Base-by-base conservation (phyloP, 371 early-diverging fungal species). In the Apophysomyces variabilis region DNA sequence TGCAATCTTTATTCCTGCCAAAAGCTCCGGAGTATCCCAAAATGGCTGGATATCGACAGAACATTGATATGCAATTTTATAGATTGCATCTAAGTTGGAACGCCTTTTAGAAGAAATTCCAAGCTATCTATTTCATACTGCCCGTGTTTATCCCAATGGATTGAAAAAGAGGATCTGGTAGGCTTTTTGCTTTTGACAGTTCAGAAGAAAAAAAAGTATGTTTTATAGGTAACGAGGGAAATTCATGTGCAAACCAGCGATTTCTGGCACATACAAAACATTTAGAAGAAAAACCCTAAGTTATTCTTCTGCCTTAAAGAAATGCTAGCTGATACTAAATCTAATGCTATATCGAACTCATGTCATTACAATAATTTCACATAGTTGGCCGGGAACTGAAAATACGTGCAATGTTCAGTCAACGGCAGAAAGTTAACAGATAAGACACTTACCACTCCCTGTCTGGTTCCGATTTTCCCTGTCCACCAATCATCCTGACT, bases 401-500 rank as follows among this genome's bases (percentile, higher is more conserved):
- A 60, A 60, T 32, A 38, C 32, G 16, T 36, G 50, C n/a, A 18
- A 38, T 21, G 43, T 38, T 41, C 13, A 41, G 41, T 8, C 18
- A 35, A 32, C 38, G 21, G 18, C 16, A 43, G 2, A 1, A 16
- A 0, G 4, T 60, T 32, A 18, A 57, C 3, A 38, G 4, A 26
- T 7, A 32, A 32, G 39, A 43, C 14, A 80, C 79, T 82, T 82
- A 86, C 86, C 11, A 76, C 69, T 36, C 95, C 95, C 64, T 82
- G 82, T 62, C 74, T 68, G 35, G 88, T 90, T 36, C 88, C 81
- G 37, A 83, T 75, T 50, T 62, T 79, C 13, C 94, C 95, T 37
- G 84, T 85, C 95, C 95, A 93, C 95, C 94, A 94, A 71, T 91
- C 91, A 65, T 93, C 83, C 16, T 77, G 79, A 57, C 82, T 86